Evolutionary conservation across 2,329 filamentous ascomycete genomes (phyloP).

Genomic region (Trematosphaeria pertusa): DNA sequence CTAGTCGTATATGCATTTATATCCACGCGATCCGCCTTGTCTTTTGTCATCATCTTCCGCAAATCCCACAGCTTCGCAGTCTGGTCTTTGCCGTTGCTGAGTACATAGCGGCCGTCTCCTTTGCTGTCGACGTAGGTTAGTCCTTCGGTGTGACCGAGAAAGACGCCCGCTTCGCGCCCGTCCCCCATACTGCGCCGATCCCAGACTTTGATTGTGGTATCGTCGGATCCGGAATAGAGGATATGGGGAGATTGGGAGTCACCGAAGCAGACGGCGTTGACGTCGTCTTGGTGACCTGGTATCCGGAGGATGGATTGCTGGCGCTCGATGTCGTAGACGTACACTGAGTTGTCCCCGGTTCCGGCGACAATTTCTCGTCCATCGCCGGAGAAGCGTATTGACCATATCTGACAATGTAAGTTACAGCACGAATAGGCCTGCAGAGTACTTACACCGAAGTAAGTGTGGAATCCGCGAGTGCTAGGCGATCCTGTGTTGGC

Average conservation of each 20-base stretch:
- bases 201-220: slow-evolving; percentile 95
- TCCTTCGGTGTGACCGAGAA: slow-evolving; percentile 70
- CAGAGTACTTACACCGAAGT: no score
- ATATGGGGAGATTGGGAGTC: slow-evolving; percentile 90
- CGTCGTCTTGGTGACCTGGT: slow-evolving; percentile 81
- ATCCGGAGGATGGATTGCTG: slow-evolving; percentile 76
- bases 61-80: slow-evolving; percentile 98
- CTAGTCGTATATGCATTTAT: slow-evolving; percentile 64
- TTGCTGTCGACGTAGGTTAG: slow-evolving; percentile 78
- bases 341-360: slow-evolving; percentile 77
- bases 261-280: slow-evolving; percentile 96
- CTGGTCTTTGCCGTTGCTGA: slow-evolving; percentile 95
- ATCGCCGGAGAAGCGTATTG: slow-evolving; percentile 89
- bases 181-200: slow-evolving; percentile 76
- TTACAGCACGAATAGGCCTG: no score
- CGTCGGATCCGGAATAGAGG: slow-evolving; percentile 93
- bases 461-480: slow-evolving; percentile 46
- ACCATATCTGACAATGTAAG: no score
- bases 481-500: slow-evolving; percentile 55
- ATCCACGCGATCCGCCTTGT: slow-evolving; percentile 65
- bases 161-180: slow-evolving; percentile 68
- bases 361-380: slow-evolving; percentile 90
- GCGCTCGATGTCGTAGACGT: slow-evolving; percentile 92
- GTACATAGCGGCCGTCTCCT: slow-evolving; percentile 85
- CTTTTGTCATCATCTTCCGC: slow-evolving; percentile 82